Percentiles rank a stretch among this genome's conserved stretches.
phyloP scores from a whole-genome alignment of 306 rosid species.

The Castanea sativa region DNA sequence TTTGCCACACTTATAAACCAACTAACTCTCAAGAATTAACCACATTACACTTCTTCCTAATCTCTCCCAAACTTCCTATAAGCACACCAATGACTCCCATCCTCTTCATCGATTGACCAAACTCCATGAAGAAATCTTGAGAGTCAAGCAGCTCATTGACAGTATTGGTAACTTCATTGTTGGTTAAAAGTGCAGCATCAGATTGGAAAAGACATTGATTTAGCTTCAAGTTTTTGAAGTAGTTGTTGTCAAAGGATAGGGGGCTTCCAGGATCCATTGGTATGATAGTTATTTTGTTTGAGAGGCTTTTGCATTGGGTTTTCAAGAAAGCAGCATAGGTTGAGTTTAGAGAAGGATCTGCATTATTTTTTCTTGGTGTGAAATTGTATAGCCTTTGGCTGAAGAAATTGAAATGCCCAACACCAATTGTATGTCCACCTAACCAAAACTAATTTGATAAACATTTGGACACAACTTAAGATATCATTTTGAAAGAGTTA shows the following conservation, averaged over 20 bases:
- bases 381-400: slow-evolving; percentile 46
- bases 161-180: neutral
- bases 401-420: slow-evolving; percentile 20
- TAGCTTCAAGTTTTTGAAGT: slow-evolving; percentile 32
- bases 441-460: neutral
- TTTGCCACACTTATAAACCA: too few relatives aligned
- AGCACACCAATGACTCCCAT: slow-evolving; percentile 50
- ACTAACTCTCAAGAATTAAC: slow-evolving; percentile 38
- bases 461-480: neutral
- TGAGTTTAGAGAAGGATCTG: slow-evolving; percentile 47
- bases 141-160: slow-evolving; percentile 19
- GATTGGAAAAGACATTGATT: slow-evolving; percentile 51
- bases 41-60: slow-evolving; percentile 47
- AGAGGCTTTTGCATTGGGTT: slow-evolving; percentile 18
- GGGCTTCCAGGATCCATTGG: slow-evolving; percentile 48
- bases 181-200: slow-evolving; percentile 56
- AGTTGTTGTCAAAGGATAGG: slow-evolving; percentile 34
- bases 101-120: slow-evolving; percentile 53
- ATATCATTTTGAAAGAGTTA: too few relatives aligned
- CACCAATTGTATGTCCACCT: slow-evolving; percentile 40
- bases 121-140: slow-evolving; percentile 32
- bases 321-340: slow-evolving; percentile 27
- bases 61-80: slow-evolving; percentile 42
- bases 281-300: slow-evolving; percentile 23
- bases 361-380: slow-evolving; percentile 50